A percentile compares a stretch with the other conserved stretches of the same genome.
Conservation (phyloP, 2,329 filamentous ascomycete genomes). For the Diatrype stigma region DNA sequence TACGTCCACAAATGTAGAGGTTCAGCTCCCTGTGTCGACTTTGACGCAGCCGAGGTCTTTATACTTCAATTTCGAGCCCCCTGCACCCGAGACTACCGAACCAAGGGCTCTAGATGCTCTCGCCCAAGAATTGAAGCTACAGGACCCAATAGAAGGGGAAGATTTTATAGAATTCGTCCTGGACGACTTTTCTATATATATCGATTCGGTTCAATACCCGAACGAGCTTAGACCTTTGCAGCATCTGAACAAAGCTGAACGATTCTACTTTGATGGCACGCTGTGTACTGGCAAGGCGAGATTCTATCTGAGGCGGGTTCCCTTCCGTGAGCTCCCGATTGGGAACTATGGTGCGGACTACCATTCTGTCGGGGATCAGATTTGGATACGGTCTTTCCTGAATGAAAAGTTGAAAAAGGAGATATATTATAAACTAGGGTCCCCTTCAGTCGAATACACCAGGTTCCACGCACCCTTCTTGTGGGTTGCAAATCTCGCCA, state of each 20-base stretch:
- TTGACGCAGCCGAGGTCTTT: constrained; percentile 20
- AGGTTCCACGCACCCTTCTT: constrained; percentile 60
- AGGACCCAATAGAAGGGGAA: constrained; percentile 12
- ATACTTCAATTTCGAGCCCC: constrained; percentile 23
- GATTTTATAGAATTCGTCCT: constrained; percentile 47
- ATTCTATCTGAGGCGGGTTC: constrained; percentile 51
- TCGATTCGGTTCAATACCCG: constrained; percentile 29
- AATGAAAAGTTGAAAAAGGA: constrained; percentile 33
- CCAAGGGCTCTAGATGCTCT: constrained; percentile 26
- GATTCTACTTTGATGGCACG: constrained; percentile 56
- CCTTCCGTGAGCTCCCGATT: constrained; percentile 58
- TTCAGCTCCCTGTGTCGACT: constrained; percentile 20
- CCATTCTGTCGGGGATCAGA: constrained; percentile 43
- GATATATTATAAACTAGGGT: constrained; percentile 61
- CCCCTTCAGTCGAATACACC: constrained; percentile 56
- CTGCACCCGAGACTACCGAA: constrained; percentile 24
- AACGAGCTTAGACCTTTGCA: constrained; percentile 54
- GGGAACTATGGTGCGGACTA: constrained; percentile 56
- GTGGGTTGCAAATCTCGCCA: constrained; percentile 68
- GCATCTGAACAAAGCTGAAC: constrained; percentile 35
- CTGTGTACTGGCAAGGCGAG: constrained; percentile 40
- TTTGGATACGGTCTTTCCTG: constrained; percentile 60
- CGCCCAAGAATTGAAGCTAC: constrained; percentile 14
- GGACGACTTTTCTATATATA: constrained; percentile 56
- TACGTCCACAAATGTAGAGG: constrained; percentile 1